phyloP scores from a whole-genome alignment of 208 protist species.

The Trypanosomatidae sp. region DNA sequence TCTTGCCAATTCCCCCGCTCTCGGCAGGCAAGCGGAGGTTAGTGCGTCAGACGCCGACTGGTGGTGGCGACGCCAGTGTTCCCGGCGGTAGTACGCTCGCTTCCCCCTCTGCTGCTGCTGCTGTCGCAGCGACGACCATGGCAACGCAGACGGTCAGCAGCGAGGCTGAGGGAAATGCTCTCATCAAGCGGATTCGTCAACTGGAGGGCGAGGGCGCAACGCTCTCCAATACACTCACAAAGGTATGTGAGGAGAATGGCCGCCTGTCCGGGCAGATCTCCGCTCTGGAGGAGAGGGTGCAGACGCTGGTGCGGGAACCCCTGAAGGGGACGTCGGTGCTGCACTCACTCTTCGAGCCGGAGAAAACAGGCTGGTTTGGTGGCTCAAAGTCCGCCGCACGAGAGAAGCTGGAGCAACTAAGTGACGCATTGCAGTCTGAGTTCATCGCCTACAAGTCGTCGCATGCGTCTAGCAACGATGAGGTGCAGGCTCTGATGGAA shows the following conservation, averaged over 20 bases:
- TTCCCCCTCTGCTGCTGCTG: neutral
- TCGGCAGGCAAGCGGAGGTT: constrained; percentile 12
- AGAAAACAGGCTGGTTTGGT: constrained; percentile 83
- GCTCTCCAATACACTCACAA: constrained; percentile 59
- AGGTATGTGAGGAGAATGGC: constrained; percentile 84
- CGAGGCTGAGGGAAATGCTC: constrained; percentile 51
- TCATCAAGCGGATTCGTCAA: constrained; percentile 62
- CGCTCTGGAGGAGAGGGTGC: constrained; percentile 43
- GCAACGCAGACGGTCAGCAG: constrained; percentile 49
- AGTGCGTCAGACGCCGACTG: constrained; percentile 13
- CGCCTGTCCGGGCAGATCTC: constrained; percentile 41
- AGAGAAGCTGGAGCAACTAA: constrained; percentile 65
- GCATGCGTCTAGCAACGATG: constrained; percentile 80
- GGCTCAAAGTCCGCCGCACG: constrained; percentile 61
- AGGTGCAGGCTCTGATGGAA: constrained; percentile 71
- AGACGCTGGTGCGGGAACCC: constrained; percentile 32
- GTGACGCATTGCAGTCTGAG: constrained; percentile 67
- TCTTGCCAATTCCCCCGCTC: neutral
- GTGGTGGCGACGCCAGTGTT: neutral
- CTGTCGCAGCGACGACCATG: neutral
- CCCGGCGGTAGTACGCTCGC: neutral
- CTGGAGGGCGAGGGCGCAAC: constrained; percentile 63
- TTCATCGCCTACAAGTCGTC: constrained; percentile 70
- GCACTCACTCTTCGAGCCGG: constrained; percentile 71
- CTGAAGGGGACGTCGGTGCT: constrained; percentile 55